Base-by-base conservation (phyloP, 2,329 filamentous ascomycete species). In the Aspergillus phoenicis region DNA sequence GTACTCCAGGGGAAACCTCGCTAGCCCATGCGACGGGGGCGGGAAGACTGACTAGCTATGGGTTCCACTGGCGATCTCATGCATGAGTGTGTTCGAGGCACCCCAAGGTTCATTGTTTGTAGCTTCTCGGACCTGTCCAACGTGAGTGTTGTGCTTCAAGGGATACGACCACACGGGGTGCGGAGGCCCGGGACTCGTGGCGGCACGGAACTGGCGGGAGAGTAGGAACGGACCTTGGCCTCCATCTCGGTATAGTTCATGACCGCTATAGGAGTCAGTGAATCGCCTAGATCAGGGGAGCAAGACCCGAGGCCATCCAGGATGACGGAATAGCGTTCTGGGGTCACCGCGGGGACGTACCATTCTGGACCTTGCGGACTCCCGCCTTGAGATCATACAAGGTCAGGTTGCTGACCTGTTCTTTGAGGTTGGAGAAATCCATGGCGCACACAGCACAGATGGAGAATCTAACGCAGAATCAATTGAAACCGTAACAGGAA, bases 101-200 rank as follows among this genome's bases (percentile, higher is more conserved):
- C 93, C 95, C 95, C 95, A 99, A 60, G 95, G 95, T 78, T 99
- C 95, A 77, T 98, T 98, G 81, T 99, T 99, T 39, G 95, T 99
- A 30, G 95, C 95, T 84, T 99, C 95, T 78, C 95, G 90, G 68
- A 98, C 93, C 90, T 95, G 69, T 65, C 28, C 57, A 55, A 60
- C 49, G 67, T 74, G 59, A 74, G 64, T 49, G 43, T 60, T 49
- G 17, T 55, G 58, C 52, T 41, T 36, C 57, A 57, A 39, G 57
- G 26, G 26, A 43, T 36, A 57, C 33, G 2, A 36, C n/a, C 41
- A 52, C 33, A 43, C 52, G 53, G 52, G 47, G 41, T 33, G 54
- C 56, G 52, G 55, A 51, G 51, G 24, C 38, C 33, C 43, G 61
- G 45, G 47, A 51, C 45, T 49, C 36, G 51, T 30, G 20, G 36